Percentiles rank a stretch among this genome's conserved stretches.
Conservation (phyloP, 2,329 filamentous ascomycete species). For the Xylariomycetidae sp. region DNA sequence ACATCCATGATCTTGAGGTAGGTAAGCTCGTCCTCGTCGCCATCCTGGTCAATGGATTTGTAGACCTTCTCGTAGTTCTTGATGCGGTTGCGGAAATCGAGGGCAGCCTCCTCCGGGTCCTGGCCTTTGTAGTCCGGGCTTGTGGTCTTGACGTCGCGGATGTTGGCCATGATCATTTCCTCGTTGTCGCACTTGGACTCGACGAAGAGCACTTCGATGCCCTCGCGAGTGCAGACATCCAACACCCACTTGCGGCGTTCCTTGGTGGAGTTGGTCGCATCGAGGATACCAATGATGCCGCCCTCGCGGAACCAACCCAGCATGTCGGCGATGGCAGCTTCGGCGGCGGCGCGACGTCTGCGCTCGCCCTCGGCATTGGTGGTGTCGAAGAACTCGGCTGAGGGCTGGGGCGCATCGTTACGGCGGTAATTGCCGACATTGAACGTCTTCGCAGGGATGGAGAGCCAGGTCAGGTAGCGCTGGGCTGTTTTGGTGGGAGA, state of each 20-base stretch:
- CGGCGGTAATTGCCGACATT: constrained; percentile 96
- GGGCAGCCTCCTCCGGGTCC: constrained; percentile 84
- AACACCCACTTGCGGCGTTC: constrained; percentile 84
- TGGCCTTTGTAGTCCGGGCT: constrained; percentile 92
- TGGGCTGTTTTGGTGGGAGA: too few species aligned
- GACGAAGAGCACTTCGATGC: constrained; percentile 88
- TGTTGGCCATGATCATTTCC: constrained; percentile 95
- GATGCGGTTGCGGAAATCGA: constrained; percentile 90
- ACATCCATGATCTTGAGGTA: constrained; percentile 98
- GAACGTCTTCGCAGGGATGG: constrained; percentile 88
- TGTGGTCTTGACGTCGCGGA: constrained; percentile 93
- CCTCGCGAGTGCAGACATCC: constrained; percentile 66
- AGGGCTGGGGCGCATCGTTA: constrained; percentile 80
- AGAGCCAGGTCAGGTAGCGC: constrained; percentile 94
- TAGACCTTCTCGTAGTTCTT: constrained; percentile 97
- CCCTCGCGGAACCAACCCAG: constrained; percentile 78
- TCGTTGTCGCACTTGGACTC: constrained; percentile 97
- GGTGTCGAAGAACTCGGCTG: constrained; percentile 92
- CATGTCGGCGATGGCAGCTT: constrained; percentile 92
- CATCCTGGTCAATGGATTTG: constrained; percentile 76
- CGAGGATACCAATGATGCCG: constrained; percentile 86
- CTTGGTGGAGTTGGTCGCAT: constrained; percentile 96
- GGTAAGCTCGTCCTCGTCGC: constrained; percentile 77
- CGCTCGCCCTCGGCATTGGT: constrained; percentile 86
- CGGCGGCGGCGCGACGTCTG: constrained; percentile 78